These are phyloP conservation scores for Pseudogymnoascus sp. DNA, from an alignment of 2,329 filamentous ascomycete species.

Conservation along the genomic window DNA sequence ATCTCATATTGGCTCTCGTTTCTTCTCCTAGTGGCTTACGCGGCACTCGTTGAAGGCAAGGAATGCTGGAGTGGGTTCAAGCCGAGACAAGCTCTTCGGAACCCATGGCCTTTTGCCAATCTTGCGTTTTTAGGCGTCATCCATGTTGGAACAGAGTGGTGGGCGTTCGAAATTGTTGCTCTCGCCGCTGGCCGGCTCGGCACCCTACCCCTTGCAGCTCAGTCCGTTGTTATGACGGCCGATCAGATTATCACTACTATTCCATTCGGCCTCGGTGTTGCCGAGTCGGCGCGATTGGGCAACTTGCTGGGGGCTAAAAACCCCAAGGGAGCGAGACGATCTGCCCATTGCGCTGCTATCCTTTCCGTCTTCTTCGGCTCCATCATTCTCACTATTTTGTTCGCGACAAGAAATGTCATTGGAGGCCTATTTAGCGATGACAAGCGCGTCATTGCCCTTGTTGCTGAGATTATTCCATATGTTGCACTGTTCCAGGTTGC, in stretches of 20 bases:
- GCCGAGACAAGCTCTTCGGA: slow-evolving; percentile 50
- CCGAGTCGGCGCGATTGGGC: slow-evolving; percentile 68
- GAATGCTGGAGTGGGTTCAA: slow-evolving; percentile 76
- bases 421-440: slow-evolving; percentile 79
- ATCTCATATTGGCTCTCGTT: slow-evolving; percentile 85
- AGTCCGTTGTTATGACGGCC: slow-evolving; percentile 84
- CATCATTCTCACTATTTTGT: slow-evolving; percentile 59
- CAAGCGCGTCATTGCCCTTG: slow-evolving; percentile 60
- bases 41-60: slow-evolving; percentile 61
- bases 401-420: slow-evolving; percentile 65
- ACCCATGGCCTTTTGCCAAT: slow-evolving; percentile 63
- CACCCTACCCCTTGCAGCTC: slow-evolving; percentile 71
- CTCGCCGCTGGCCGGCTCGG: slow-evolving; percentile 75
- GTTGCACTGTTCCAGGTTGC: slow-evolving; percentile 88
- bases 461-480: slow-evolving; percentile 72
- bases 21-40: slow-evolving; percentile 65
- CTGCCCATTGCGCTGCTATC: slow-evolving; percentile 69
- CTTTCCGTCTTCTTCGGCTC: slow-evolving; percentile 64
- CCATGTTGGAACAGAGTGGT: slow-evolving; percentile 88
- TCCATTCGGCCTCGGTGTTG: slow-evolving; percentile 79
- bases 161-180: slow-evolving; percentile 88
- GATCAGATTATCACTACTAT: slow-evolving; percentile 76
- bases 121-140: slow-evolving; percentile 70
- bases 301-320: slow-evolving; percentile 69
- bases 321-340: slow-evolving; percentile 57